A percentile compares a stretch with the other conserved stretches of the same genome.
Evolutionary conservation across 2,329 filamentous ascomycete genomes (phyloP).

Genomic region (Corynespora cassiicola): DNA sequence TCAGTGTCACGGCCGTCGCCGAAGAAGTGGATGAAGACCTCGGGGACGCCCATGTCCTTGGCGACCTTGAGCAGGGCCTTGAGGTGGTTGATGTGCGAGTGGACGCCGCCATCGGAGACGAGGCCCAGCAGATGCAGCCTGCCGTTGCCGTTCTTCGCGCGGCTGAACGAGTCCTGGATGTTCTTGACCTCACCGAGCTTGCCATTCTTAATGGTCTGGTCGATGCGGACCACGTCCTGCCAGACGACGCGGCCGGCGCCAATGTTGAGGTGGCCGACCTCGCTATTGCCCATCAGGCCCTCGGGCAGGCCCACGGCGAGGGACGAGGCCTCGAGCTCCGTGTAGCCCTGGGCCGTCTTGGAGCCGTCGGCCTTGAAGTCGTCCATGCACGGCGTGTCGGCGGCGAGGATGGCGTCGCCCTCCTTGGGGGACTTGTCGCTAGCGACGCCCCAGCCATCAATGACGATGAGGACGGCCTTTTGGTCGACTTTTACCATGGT

Average conservation of each 20-base stretch:
- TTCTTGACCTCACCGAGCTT: slow-evolving; percentile 78
- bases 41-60: slow-evolving; percentile 83
- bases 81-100: slow-evolving; percentile 94
- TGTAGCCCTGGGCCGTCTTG: slow-evolving; percentile 82
- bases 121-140: slow-evolving; percentile 91
- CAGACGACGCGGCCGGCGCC: slow-evolving; percentile 96
- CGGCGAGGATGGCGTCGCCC: slow-evolving; percentile 94
- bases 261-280: slow-evolving; percentile 98
- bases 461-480: slow-evolving; percentile 83
- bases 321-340: slow-evolving; percentile 93
- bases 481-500: slow-evolving; percentile 72
- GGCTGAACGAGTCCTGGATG: slow-evolving; percentile 77
- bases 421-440: slow-evolving; percentile 79
- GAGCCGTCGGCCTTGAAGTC: slow-evolving; percentile 71
- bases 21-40: slow-evolving; percentile 99
- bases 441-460: slow-evolving; percentile 97
- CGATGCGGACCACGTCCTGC: slow-evolving; percentile 95
- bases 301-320: slow-evolving; percentile 94
- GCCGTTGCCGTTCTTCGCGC: slow-evolving; percentile 86
- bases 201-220: slow-evolving; percentile 86
- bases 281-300: slow-evolving; percentile 98
- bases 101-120: slow-evolving; percentile 94
- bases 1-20: slow-evolving; percentile 97
- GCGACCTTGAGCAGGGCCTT: slow-evolving; percentile 87
- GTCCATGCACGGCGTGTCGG: slow-evolving; percentile 95